Evolutionary conservation across 345 rosid species (phyloP), one percentile per base, ranked within the genome.

Genomic region (Heritiera fomes): DNA sequence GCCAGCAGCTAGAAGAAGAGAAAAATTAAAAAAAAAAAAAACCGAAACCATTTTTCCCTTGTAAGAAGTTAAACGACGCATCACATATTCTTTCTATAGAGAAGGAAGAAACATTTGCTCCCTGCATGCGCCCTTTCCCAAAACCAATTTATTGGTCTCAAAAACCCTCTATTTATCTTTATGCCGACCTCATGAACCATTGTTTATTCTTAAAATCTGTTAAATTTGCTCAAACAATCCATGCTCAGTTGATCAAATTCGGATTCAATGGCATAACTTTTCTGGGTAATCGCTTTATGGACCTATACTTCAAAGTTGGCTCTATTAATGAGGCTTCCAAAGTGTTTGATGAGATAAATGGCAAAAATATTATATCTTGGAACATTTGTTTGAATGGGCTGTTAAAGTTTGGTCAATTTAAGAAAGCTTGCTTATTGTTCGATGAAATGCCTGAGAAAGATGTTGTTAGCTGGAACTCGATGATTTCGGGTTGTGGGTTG

Each of bases 381-480:
- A 92, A 94, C 66, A 67, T 94, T 66, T 90, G 83, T 83, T 78
- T 92, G 60, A 89, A 80, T 18, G 92, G 89, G 9, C 5, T 90
- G 75, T 11, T 84, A 0, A 79, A 79, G 38, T 78, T 64, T 17
- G 85, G 87, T 17, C 77, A 70, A 53, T 45, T 82, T 14, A 62
- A 23, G 7, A 2, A 40, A 18, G 95, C 90, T 14, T 62, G 86
- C 9, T 40, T 12, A 4, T 0, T 89, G 90, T 94, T 94, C 65
- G 95, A 90, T 70, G 87, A 83, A 87, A 92, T 92, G 89, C 92
- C 93, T 15, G 86, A 82, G 18, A 78, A 90, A 68, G 95, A 94
- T 86, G 89, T 85, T 69, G 93, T 90, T 34, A 88, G 88, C 76
- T 91, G 91, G 93, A 94, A 94, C 73, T 88, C 93, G 6, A 88